Evolutionary conservation across 2,329 filamentous ascomycete species (phyloP).

Genomic region (Colletotrichum scovillei): DNA sequence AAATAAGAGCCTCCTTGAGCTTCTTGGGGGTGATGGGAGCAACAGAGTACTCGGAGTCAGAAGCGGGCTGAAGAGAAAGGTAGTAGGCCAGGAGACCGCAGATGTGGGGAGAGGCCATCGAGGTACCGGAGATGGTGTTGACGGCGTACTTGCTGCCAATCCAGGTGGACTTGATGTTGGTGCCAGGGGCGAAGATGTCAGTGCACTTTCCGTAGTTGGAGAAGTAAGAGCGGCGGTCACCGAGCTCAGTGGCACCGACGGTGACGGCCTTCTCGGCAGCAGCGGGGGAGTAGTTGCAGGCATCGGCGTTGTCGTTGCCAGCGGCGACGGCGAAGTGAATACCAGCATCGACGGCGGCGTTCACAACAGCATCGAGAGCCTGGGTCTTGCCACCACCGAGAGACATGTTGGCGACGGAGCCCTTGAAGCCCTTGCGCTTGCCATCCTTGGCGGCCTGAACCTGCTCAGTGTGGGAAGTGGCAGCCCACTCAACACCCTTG

Average conservation of each 20-base stretch:
- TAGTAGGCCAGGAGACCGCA: constrained; percentile 97
- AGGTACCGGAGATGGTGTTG: constrained; percentile 99
- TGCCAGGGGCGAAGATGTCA: constrained; percentile 97
- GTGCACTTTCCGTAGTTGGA: constrained; percentile 99
- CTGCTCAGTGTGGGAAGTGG: constrained; percentile 80
- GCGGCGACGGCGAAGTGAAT: constrained; percentile 98
- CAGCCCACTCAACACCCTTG: constrained; percentile 97
- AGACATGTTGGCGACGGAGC: constrained; percentile 99
- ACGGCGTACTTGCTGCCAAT: constrained; percentile 94
- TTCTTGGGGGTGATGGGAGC: constrained; percentile 91
- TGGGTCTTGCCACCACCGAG: constrained; percentile 97
- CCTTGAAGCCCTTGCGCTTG: constrained; percentile 98
- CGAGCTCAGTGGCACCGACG: constrained; percentile 92
- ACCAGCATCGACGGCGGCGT: constrained; percentile 90
- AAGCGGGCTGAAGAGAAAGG: constrained; percentile 91
- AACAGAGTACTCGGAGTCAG: constrained; percentile 91
- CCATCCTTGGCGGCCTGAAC: constrained; percentile 83
- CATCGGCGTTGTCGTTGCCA: constrained; percentile 98
- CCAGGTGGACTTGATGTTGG: constrained; percentile 98
- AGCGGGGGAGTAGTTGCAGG: constrained; percentile 99
- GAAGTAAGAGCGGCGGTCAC: constrained; percentile 98
- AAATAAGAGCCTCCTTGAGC: constrained; percentile 90
- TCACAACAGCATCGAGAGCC: constrained; percentile 90
- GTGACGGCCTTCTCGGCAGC: constrained; percentile 92
- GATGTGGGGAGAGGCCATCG: constrained; percentile 98